These are phyloP conservation scores for Starmerella vaccinii DNA, from an alignment of 805 yeast genomes.

Conservation along the genomic window DNA sequence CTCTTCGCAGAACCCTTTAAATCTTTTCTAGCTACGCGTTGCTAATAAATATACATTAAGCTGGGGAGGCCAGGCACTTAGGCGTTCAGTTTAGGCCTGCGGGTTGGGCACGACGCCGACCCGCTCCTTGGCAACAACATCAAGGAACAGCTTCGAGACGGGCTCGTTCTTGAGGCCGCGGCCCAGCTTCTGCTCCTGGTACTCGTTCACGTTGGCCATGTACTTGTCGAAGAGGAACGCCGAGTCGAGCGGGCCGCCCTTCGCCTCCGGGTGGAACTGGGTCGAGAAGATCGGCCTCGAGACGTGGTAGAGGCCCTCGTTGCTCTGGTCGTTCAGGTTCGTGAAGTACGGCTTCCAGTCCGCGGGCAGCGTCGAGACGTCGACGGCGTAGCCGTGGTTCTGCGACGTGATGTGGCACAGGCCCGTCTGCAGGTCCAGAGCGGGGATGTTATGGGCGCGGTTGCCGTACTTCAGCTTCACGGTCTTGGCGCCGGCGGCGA, in stretches of 20 bases:
- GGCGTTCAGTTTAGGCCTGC: constrained; percentile 20
- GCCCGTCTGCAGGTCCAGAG: constrained; percentile 80
- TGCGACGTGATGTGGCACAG: constrained; percentile 97
- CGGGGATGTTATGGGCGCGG: constrained; percentile 98
- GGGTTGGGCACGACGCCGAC: constrained; percentile 36
- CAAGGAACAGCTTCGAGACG: constrained; percentile 36
- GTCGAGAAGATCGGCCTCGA: constrained; percentile 88
- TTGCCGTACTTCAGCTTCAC: constrained; percentile 91
- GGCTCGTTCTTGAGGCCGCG: constrained; percentile 34
- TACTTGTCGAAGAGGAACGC: constrained; percentile 84
- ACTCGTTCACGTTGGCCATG: constrained; percentile 55
- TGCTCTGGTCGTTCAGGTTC: constrained; percentile 92
- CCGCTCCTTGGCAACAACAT: constrained; percentile 35
- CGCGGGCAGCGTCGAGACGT: constrained; percentile 54
- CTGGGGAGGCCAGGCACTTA: neutral
- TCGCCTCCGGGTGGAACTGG: constrained; percentile 97
- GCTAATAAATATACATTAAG: constrained; percentile 1
- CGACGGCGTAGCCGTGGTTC: constrained; percentile 98
- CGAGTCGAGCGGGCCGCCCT: constrained; percentile 96
- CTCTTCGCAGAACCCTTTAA: too few species aligned
- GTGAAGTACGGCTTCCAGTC: constrained; percentile 94
- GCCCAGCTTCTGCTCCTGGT: constrained; percentile 38
- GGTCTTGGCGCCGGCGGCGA: constrained; percentile 92
- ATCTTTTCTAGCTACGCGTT: neutral
- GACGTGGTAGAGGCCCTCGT: constrained; percentile 94